Conservation (phyloP, 192 early-diverging fungal species). For the Coemansia erecta region DNA sequence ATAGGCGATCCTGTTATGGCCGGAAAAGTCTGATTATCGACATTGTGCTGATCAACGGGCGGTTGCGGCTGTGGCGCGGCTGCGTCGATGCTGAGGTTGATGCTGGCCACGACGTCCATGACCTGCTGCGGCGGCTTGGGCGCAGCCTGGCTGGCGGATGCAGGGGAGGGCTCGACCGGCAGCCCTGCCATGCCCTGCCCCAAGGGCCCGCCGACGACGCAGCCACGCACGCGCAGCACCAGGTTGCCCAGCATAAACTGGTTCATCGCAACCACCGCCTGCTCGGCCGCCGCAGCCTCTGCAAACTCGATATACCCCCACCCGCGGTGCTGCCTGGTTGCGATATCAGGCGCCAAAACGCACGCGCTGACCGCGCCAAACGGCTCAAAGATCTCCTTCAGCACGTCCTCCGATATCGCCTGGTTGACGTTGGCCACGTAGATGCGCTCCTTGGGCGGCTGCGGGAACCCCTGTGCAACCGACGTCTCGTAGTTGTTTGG, state of each 20-base stretch:
- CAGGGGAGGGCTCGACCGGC: background rate
- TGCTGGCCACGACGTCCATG: conserved; percentile 34
- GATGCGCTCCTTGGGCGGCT: conserved; percentile 64
- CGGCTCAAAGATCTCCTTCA: conserved; percentile 76
- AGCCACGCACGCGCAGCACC: conserved; percentile 62
- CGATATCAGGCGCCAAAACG: conserved; percentile 64
- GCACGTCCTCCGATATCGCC: conserved; percentile 67
- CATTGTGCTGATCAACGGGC: conserved; percentile 6
- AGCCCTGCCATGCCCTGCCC: conserved; percentile 77
- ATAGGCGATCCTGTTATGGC: conserved; percentile 29
- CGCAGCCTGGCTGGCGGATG: conserved; percentile 4
- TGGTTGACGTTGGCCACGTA: conserved; percentile 86
- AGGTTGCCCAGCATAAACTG: conserved; percentile 74
- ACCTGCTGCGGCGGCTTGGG: conserved; percentile 38
- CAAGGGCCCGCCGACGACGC: conserved; percentile 76
- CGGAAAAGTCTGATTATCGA: background rate
- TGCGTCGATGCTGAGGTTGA: conserved; percentile 33
- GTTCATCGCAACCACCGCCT: conserved; percentile 69
- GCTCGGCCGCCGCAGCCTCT: conserved; percentile 56
- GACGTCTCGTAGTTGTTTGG: conserved; percentile 78
- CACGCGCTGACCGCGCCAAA: conserved; percentile 78
- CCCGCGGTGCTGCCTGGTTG: conserved; percentile 69
- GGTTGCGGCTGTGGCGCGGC: background rate
- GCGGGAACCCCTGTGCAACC: conserved; percentile 61
- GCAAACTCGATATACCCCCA: conserved; percentile 87